Conservation (phyloP, 2,329 filamentous ascomycete species). For the Aspergillus unguis region DNA sequence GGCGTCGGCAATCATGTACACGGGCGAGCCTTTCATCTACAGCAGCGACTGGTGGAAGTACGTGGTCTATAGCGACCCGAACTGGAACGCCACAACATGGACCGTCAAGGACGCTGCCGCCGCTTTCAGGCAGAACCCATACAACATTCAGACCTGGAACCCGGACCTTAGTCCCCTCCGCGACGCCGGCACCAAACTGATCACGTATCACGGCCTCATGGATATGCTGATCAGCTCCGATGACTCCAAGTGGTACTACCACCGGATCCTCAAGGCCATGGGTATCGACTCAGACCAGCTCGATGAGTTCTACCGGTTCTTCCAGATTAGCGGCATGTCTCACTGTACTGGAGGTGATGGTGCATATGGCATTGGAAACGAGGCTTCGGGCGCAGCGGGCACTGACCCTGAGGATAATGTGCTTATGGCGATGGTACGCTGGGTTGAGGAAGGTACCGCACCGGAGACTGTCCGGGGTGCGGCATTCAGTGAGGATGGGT, state of each 20-base stretch:
- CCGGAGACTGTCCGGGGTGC: conserved; percentile 43
- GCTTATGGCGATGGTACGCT: conserved; percentile 48
- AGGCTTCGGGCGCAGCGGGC: conserved; percentile 17
- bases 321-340: conserved; percentile 54
- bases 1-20: conserved; percentile 9
- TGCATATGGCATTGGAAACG: conserved; percentile 42
- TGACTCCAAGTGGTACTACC: conserved; percentile 52
- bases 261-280: conserved; percentile 42
- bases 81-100: conserved; percentile 40
- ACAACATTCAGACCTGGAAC: conserved; percentile 48
- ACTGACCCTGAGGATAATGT: conserved; percentile 45
- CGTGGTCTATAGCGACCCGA: conserved; percentile 39
- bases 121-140: conserved; percentile 43
- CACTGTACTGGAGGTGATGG: conserved; percentile 49
- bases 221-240: conserved; percentile 53
- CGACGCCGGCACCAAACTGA: conserved; percentile 41
- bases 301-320: conserved; percentile 48
- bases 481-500: conserved; percentile 44
- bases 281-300: conserved; percentile 28
- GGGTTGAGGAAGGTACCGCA: conserved; percentile 47
- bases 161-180: conserved; percentile 50
- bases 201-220: conserved; percentile 43
- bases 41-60: conserved; percentile 37
- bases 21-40: conserved; percentile 8
- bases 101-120: conserved; percentile 36